A percentile compares a stretch with the other conserved stretches of the same genome.
Conservation (phyloP, 2,329 filamentous ascomycete species). For the Aspergillaceae sp. region DNA sequence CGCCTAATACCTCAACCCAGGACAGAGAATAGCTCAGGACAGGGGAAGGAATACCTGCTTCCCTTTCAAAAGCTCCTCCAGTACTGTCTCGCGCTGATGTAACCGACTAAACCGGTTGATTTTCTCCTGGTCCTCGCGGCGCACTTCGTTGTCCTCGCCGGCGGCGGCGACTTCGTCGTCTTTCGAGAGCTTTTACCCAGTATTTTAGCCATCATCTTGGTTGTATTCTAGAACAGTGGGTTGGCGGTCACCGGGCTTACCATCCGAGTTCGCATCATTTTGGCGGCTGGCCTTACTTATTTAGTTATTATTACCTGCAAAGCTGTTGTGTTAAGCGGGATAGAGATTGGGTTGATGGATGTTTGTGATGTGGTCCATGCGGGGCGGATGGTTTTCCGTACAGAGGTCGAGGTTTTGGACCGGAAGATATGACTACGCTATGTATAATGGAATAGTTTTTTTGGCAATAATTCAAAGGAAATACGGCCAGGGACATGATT, state of each 20-base stretch:
- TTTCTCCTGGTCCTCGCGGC: slow-evolving; percentile 94
- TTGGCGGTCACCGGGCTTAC: slow-evolving; percentile 28
- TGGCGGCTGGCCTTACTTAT: slow-evolving; percentile 5
- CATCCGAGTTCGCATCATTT: slow-evolving; percentile 54
- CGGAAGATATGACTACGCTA: too few relatives aligned
- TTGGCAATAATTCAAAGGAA: too few relatives aligned
- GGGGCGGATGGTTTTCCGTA: slow-evolving; percentile 3
- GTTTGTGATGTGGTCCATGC: slow-evolving; percentile 15
- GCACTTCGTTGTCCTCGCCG: slow-evolving; percentile 81
- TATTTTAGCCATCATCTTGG: not conserved
- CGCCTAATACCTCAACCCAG: not conserved
- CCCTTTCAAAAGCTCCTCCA: slow-evolving; percentile 70
- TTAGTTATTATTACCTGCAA: not conserved
- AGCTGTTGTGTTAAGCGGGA: not conserved
- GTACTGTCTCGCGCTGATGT: slow-evolving; percentile 70
- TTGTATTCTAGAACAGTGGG: not conserved
- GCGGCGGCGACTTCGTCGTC: slow-evolving; percentile 72
- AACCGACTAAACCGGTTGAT: slow-evolving; percentile 97
- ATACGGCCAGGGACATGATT: too few relatives aligned
- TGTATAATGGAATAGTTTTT: too few relatives aligned
- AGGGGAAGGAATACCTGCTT: slow-evolving; percentile 52
- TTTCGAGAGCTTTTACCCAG: slow-evolving; percentile 63
- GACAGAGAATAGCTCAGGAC: not conserved
- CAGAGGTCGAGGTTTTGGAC: not conserved
- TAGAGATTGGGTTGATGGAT: slow-evolving; percentile 8